Evolutionary conservation across 345 rosid genomes (phyloP), one percentile per base, ranked within the genome.

Genomic region (Sapria himalayana): DNA sequence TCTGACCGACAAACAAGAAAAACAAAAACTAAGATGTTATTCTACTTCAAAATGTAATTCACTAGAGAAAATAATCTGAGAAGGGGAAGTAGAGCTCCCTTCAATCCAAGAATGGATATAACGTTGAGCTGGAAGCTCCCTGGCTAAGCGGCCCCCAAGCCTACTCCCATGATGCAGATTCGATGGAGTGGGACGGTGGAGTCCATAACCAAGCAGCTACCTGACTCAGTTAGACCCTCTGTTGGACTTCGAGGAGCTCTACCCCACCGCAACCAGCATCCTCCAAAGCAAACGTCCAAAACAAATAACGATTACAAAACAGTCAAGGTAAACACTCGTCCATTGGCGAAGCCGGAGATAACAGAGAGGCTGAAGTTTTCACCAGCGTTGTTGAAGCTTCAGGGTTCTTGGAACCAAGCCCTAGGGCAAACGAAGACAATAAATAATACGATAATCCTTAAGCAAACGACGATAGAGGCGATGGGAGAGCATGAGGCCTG

Each of bases 231-330:
- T 46, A 36, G 60, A 50, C 18, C 84, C 84, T 71, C 74, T 62
- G 52, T 84, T 84, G 89, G 81, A 84, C 81, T 69, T 69, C 38
- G 76, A 72, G 78, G 78, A 84, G 92, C 95, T 84, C 95, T 43
- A 69, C 80, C 25, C 61, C 57, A 8, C 3, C 8, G n/a, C n/a
- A n/a, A n/a, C 1, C 2, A 15, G 10, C 23, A 17, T 17, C 4
- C 1, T 22, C 4, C 5, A 5, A 9, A 18, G 10, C 3, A 21
- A 14, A 37, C 18, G 13, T 5, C 41, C 17, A 15, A 21, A 6
- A 3, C 2, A n/a, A n/a, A n/a, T n/a, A n/a, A n/a, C n/a, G n/a
- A n/a, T n/a, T n/a, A n/a, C n/a, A n/a, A n/a, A n/a, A n/a, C n/a
- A n/a, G n/a, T n/a, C n/a, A n/a, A n/a, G n/a, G n/a, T n/a, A n/a